These are phyloP conservation scores for Discostella stelligeroides DNA, from an alignment of 108 stramenopile species.

Conservation along the genomic window DNA sequence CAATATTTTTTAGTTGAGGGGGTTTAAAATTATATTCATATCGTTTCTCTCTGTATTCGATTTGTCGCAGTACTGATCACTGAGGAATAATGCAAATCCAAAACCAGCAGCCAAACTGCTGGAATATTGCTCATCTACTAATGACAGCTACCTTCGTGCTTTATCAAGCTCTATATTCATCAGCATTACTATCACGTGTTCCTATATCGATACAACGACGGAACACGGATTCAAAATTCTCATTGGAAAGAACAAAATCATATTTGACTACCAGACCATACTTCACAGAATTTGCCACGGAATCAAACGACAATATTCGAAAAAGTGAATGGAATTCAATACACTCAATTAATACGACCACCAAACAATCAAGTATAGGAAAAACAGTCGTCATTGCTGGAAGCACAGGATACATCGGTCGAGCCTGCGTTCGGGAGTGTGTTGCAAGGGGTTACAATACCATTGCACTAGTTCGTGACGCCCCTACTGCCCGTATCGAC, in stretches of 20 bases:
- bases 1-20: no score
- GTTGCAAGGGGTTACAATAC: constrained; percentile 56
- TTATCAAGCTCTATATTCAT: neutral
- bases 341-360: neutral
- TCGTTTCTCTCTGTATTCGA: no score
- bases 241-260: neutral
- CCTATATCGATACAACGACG: neutral
- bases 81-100: no score
- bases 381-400: constrained; percentile 62
- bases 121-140: no score
- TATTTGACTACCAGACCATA: constrained; percentile 2
- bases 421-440: constrained; percentile 58
- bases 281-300: constrained; percentile 11
- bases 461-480: constrained; percentile 53
- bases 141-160: neutral
- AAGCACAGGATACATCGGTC: constrained; percentile 66
- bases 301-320: neutral
- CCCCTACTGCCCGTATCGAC: constrained; percentile 16
- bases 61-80: no score
- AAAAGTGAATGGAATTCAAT: neutral
- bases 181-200: neutral
- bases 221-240: neutral
- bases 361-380: neutral
- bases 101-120: no score
- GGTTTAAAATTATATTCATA: no score